Evolutionary conservation across 2,329 filamentous ascomycete species (phyloP), one percentile per base, ranked within the genome.

Genomic region (Hypoxylon sp.): DNA sequence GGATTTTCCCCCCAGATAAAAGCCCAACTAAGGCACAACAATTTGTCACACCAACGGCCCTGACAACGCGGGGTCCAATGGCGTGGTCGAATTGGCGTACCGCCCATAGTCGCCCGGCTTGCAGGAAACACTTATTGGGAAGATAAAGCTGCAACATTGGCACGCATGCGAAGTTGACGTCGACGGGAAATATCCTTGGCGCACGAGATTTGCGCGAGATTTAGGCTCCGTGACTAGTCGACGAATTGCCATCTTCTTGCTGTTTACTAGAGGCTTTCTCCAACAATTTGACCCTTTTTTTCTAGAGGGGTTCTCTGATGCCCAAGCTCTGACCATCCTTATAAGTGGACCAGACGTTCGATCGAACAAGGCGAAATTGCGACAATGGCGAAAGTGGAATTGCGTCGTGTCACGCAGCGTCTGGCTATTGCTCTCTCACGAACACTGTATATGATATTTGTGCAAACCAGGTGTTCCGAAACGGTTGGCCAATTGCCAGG

Each of bases 1-100:
- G 37, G 39, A n/a, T 11, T 45, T 21, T 34, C 46, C 39, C 51
- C 60, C 68, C 63, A 66, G 64, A 69, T 73, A 70, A 71, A 74
- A 72, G 74, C 73, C 74, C 73, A 73, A 76, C 73, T 69, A 64
- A 48, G 59, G 60, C 63, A 70, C 53, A 53, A 57, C 39, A 67
- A 68, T 69, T 66, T 66, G 63, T 73, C 69, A 72, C 71, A 71
- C 71, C 69, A 70, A 61, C 70, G 43, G 56, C 32, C 52, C 48
- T 61, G 52, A 46, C 45, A 63, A 63, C 54, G 65, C 56, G 61
- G 57, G 63, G 63, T 64, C 74, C 74, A 75, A 75, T 76, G 29
- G 63, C 39, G 48, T 47, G 45, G 52, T 52, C 50, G 70, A 75
- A 75, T 74, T 75, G 73, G 58, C 59, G 54, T 61, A 53, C 53